These are phyloP conservation scores for Vinca minor DNA, from an alignment of 257 asterid species.

Conservation along the genomic window DNA sequence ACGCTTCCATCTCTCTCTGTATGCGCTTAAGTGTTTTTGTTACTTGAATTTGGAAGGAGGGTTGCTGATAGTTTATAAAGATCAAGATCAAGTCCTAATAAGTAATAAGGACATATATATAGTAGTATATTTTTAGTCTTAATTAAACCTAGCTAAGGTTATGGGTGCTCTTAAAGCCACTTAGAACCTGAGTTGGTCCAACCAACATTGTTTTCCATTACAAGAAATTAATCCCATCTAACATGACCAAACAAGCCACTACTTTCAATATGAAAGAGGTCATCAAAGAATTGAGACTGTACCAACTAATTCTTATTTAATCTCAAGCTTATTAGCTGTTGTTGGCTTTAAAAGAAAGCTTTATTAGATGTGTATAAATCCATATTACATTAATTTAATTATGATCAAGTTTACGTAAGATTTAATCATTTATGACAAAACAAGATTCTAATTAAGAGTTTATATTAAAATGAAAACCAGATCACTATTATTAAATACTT, in stretches of 20 bases:
- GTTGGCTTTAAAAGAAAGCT: constrained; percentile 8
- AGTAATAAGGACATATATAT: constrained; percentile 12
- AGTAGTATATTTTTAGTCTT: too few relatives aligned
- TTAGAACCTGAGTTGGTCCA: constrained; percentile 23
- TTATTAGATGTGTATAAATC: neutral
- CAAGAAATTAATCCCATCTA: constrained; percentile 17
- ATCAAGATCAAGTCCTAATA: neutral
- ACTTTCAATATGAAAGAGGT: constrained; percentile 7
- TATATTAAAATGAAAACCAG: neutral
- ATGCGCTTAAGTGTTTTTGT: neutral
- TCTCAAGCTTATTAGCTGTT: neutral
- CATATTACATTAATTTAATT: neutral
- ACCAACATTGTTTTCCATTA: constrained; percentile 11
- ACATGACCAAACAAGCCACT: constrained; percentile 17
- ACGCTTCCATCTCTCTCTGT: constrained; percentile 18
- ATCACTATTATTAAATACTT: too few relatives aligned
- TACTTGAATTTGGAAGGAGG: constrained; percentile 6
- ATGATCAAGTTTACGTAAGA: too few relatives aligned
- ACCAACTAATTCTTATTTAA: constrained; percentile 7
- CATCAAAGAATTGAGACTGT: constrained; percentile 14
- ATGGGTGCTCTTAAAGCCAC: neutral
- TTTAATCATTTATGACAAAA: neutral
- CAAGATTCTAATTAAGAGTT: neutral
- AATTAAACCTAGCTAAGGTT: too few relatives aligned
- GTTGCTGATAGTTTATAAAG: constrained; percentile 14